These are phyloP conservation scores for Taxillus chinensis DNA, from an alignment of 164 flowering plant genomes.

Conservation along the genomic window DNA sequence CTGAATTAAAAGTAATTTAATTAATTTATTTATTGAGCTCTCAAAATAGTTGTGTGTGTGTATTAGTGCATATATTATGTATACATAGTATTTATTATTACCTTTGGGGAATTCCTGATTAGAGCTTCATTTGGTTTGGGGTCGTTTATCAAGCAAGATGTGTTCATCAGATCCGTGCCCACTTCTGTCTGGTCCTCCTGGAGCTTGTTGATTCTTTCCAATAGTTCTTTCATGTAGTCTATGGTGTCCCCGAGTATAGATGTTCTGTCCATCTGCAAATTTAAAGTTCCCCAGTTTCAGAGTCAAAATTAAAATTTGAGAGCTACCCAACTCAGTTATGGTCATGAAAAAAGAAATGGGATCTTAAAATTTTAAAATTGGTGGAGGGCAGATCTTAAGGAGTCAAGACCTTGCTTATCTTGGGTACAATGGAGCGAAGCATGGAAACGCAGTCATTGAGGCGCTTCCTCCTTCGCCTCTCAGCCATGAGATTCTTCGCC, in stretches of 20 bases:
- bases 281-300: not conserved
- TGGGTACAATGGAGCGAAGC: slow-evolving; percentile 1
- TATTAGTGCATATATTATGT: too few relatives aligned
- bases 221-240: slow-evolving; percentile 1
- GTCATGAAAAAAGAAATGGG: too few relatives aligned
- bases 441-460: not conserved
- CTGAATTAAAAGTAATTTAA: too few relatives aligned
- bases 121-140: not conserved
- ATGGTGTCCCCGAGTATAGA: slow-evolving; percentile 2
- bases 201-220: not conserved
- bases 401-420: slow-evolving; percentile 1
- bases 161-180: not conserved
- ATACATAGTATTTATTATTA: not conserved
- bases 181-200: not conserved
- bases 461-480: slow-evolving; percentile 9
- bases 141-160: not conserved
- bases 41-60: too few relatives aligned
- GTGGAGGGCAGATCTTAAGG: not conserved
- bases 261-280: slow-evolving; percentile 3
- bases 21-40: too few relatives aligned
- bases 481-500: not conserved
- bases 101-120: slow-evolving; percentile 1
- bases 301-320: not conserved
- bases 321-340: too few relatives aligned
- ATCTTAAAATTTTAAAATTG: too few relatives aligned